Base-by-base conservation (phyloP, 805 yeast genomes). In the Pichia eremophila region DNA sequence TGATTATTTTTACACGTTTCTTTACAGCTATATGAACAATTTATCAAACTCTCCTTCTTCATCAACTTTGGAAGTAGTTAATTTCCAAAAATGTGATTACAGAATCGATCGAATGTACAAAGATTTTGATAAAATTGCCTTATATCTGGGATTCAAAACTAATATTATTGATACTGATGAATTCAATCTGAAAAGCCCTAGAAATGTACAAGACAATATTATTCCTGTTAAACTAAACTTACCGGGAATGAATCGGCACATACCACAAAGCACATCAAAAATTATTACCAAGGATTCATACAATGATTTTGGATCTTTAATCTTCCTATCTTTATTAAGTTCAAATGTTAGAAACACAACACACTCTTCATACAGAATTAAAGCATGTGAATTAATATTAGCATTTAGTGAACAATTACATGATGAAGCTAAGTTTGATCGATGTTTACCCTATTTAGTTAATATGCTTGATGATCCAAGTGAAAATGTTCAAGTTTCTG, bases 351-450 rank as follows among this genome's bases (percentile, higher is more conserved):
- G 85, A 49, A 74, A 84, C 40, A 75, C 86, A 0, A 72, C 77
- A 8, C 75, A 76, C 27, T 80, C 87, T 1, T 58, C 74, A 0
- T 77, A 81, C 39, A 71, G 86, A 51, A 61, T 82, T 9, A 77
- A 78, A 56, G 91, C 90, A 1, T 73, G 95, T 51, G 93, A 88
- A 57, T 64, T 90, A 51, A 74, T 93, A 0, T 62, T 86, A 9
- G 85, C 87, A 0, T 70, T 91, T 18, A 78, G 91, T 2, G 95
- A 86, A 57, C 75, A 78, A 48, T 69, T 88, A 2, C 76, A 78
- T 25, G 98, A 93, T 60, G 95, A 85, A 48, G 81, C 81, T 15
- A 91, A 89, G 60, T 68, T 93, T 38, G 97, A 93, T 61, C 66
- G 97, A 41, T 79, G 88, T 32, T 63, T 93, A 25, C 98, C 99